A percentile compares a stretch with the other conserved stretches of the same genome.
phyloP scores from a whole-genome alignment of 2,329 filamentous ascomycete genomes.

The Colletotrichum incanum region DNA sequence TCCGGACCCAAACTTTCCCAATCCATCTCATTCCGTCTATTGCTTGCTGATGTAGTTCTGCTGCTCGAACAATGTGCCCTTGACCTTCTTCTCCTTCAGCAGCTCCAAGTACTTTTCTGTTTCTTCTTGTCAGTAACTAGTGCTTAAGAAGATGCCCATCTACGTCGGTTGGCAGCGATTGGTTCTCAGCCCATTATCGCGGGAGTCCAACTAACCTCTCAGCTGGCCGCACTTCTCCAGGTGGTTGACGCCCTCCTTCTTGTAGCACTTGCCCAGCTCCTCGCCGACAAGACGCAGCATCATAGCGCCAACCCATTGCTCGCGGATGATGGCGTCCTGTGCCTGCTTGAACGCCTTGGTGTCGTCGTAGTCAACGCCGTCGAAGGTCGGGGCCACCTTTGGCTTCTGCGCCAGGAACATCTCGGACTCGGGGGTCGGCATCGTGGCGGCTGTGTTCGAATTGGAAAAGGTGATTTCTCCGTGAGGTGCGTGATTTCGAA shows the following conservation, averaged over 20 bases:
- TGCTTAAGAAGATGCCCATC: slow-evolving; percentile 4
- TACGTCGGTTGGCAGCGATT: neutral
- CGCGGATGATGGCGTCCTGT: slow-evolving; percentile 85
- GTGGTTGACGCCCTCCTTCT: slow-evolving; percentile 87
- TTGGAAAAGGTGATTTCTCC: neutral
- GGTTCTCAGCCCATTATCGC: neutral
- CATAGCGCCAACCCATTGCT: slow-evolving; percentile 93
- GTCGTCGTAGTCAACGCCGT: slow-evolving; percentile 90
- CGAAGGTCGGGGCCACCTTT: slow-evolving; percentile 85
- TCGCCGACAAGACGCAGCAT: slow-evolving; percentile 87
- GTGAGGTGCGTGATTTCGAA: slow-evolving; percentile 3
- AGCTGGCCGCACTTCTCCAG: slow-evolving; percentile 88
- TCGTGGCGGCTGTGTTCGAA: slow-evolving; percentile 55
- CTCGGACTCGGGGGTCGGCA: slow-evolving; percentile 88
- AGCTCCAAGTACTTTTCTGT: slow-evolving; percentile 85
- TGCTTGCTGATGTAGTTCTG: slow-evolving; percentile 79
- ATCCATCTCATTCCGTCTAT: slow-evolving; percentile 28
- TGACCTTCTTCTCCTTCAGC: slow-evolving; percentile 82
- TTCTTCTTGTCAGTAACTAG: slow-evolving; percentile 19
- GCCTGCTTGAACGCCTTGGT: slow-evolving; percentile 85
- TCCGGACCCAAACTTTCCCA: slow-evolving; percentile 1
- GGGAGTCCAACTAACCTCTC: slow-evolving; percentile 76
- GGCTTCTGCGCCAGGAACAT: slow-evolving; percentile 89
- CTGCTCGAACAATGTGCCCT: slow-evolving; percentile 85
- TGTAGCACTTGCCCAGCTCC: slow-evolving; percentile 90